phyloP scores from a whole-genome alignment of 2,329 filamentous ascomycete species.

The Truncatella angustata region DNA sequence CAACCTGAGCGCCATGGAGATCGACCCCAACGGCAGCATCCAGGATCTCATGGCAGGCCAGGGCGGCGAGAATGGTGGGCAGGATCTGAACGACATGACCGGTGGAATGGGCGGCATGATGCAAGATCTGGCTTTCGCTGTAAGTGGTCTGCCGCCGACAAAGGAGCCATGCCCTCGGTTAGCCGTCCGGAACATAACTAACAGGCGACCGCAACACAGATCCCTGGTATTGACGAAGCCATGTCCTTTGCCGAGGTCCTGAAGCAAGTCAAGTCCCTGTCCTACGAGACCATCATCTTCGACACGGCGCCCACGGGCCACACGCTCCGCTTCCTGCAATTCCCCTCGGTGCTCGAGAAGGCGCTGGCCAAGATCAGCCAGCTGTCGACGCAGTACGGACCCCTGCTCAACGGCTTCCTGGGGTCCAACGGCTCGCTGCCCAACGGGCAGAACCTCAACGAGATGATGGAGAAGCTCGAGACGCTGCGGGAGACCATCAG shows the following conservation, averaged over 20 bases:
- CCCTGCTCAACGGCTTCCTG: conserved; percentile 90
- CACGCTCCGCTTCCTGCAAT: conserved; percentile 97
- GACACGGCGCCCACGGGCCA: conserved; percentile 97
- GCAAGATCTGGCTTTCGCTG: conserved; percentile 95
- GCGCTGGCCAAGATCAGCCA: conserved; percentile 96
- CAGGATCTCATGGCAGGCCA: conserved; percentile 84
- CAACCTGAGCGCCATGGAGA: conserved; percentile 97
- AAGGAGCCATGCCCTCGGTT: not conserved
- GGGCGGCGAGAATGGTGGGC: conserved; percentile 71
- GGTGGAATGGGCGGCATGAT: conserved; percentile 90
- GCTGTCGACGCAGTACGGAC: conserved; percentile 90
- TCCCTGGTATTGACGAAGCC: conserved; percentile 96
- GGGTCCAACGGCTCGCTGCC: conserved; percentile 73
- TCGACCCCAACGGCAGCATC: conserved; percentile 96
- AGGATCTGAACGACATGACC: conserved; percentile 57
- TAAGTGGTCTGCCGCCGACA: conserved; percentile 41
- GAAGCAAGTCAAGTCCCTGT: conserved; percentile 98
- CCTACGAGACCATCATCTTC: conserved; percentile 98
- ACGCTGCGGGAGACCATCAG: conserved; percentile 86
- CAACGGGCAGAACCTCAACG: conserved; percentile 88
- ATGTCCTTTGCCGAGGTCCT: conserved; percentile 99
- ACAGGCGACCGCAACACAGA: conserved; percentile 48
- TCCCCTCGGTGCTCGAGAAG: conserved; percentile 97
- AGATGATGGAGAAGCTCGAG: conserved; percentile 94
- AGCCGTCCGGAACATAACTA: not conserved